A percentile compares a stretch with the other conserved stretches of the same genome.
phyloP scores from a whole-genome alignment of 345 rosid genomes.

The Viola odorata region DNA sequence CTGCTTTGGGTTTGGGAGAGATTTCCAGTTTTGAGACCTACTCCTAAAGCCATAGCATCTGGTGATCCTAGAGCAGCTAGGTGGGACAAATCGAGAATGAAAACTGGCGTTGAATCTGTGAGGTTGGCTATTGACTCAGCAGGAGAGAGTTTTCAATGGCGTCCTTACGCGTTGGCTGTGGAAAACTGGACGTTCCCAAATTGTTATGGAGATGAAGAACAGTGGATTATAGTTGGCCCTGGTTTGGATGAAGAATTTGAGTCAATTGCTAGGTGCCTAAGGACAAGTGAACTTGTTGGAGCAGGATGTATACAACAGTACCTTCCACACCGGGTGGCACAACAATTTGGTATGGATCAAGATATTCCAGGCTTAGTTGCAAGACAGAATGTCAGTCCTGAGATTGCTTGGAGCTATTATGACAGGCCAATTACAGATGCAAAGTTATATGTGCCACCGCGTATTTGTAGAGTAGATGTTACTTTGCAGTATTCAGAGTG shows the following conservation, averaged over 20 bases:
- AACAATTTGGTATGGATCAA: slow-evolving; percentile 37
- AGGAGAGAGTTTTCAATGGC: slow-evolving; percentile 22
- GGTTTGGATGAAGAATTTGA: slow-evolving; percentile 8
- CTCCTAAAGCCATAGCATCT: slow-evolving; percentile 5
- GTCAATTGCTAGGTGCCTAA: slow-evolving; percentile 26
- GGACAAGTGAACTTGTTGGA: slow-evolving; percentile 21
- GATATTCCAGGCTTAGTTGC: slow-evolving; percentile 25
- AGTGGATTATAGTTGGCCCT: slow-evolving; percentile 7
- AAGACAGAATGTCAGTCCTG: background rate
- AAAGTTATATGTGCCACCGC: slow-evolving; percentile 22
- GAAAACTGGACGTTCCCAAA: slow-evolving; percentile 12
- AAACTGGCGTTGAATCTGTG: slow-evolving; percentile 17
- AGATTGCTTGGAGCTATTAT: slow-evolving; percentile 22
- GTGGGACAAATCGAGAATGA: slow-evolving; percentile 20
- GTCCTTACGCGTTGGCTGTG: slow-evolving; percentile 19
- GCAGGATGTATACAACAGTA: slow-evolving; percentile 21
- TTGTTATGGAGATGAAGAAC: slow-evolving; percentile 21
- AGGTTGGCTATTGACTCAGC: slow-evolving; percentile 22
- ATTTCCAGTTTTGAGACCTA: slow-evolving; percentile 23
- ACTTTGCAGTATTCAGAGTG: slow-evolving; percentile 19
- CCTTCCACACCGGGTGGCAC: slow-evolving; percentile 34
- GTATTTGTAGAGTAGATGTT: slow-evolving; percentile 8
- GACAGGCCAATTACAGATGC: slow-evolving; percentile 10
- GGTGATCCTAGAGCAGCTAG: slow-evolving; percentile 32
- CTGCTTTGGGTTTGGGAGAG: slow-evolving; percentile 53